Evolutionary conservation across 306 rosid genomes (phyloP), one percentile per base, ranked within the genome.

Genomic region (Benincasa hispida): DNA sequence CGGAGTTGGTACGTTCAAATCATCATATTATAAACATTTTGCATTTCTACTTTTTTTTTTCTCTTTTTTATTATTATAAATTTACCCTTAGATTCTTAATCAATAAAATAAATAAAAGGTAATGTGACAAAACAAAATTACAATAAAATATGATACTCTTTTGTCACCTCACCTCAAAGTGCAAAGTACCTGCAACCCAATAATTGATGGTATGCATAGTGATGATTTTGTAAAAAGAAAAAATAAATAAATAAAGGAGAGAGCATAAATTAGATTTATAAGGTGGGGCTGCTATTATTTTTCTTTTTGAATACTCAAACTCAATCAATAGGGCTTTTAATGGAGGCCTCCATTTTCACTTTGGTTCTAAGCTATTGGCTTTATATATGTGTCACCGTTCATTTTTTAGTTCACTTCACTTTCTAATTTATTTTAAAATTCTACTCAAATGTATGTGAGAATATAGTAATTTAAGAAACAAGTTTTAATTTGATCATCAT

Each of bases 231-330:
- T 7, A 62, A 6, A 62, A 15, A 11, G 3, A 18, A 62, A 61
- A 30, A 7, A 62, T 0, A 30, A 6, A 11, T 1, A 58, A 58
- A 21, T 25, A 25, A 0, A n/a, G 0, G 2, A 56, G 1, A 9
- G 63, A 22, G 34, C 6, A 59, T 59, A 63, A 63, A 32, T 47
- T 34, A 32, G 70, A 63, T 63, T 63, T 34, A 17, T 17, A 18
- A 32, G 70, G 69, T 62, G 69, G 75, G 57, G 21, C 22, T 69
- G 75, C 75, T 24, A 69, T 69, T 22, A 45, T 69, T 14, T 69
- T 69, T 69, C 75, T 69, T 69, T 69, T 69, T 42, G 57, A 45
- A 69, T 42, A 69, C 75, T 69, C 75, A 39, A 68, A 66, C 55
- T 68, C 75, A 45, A 69, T 45, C 75, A 45, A 69, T 45, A 14